A percentile compares a stretch with the other conserved stretches of the same genome.
phyloP scores from a whole-genome alignment of 306 rosid genomes.

The Cucumis sativus region DNA sequence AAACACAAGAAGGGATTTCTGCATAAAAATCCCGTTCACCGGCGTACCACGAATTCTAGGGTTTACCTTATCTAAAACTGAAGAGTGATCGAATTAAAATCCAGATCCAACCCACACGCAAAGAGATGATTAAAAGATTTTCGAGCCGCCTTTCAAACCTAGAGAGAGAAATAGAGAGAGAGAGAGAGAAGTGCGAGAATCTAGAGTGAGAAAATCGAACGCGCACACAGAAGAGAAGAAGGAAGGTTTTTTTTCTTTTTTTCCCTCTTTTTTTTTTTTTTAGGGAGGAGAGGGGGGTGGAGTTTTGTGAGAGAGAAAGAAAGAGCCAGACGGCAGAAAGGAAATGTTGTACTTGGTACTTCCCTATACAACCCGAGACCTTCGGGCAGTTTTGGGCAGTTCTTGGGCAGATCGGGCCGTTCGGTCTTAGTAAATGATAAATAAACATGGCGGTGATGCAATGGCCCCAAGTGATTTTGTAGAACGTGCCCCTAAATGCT shows the following conservation, averaged over 20 bases:
- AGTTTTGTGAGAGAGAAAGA: constrained; percentile 14
- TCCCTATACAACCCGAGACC: constrained; percentile 10
- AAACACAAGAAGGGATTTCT: constrained; percentile 3
- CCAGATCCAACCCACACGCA: constrained; percentile 19
- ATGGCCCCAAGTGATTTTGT: constrained; percentile 13
- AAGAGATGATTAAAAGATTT: constrained; percentile 11
- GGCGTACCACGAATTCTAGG: background rate
- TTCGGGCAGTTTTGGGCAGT: constrained; percentile 10
- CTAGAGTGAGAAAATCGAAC: constrained; percentile 19
- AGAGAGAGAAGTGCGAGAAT: constrained; percentile 11
- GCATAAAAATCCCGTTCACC: background rate
- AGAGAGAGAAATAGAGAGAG: constrained; percentile 4
- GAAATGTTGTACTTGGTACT: constrained; percentile 33
- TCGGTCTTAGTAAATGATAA: constrained; percentile 32
- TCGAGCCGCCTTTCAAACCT: constrained; percentile 26
- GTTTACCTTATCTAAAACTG: background rate
- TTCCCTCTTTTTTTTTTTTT: too few species aligned
- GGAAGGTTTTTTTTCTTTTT: too few species aligned
- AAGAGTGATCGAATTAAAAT: constrained; percentile 10
- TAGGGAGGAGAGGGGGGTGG: too few species aligned
- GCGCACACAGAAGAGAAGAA: constrained; percentile 13
- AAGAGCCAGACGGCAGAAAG: constrained; percentile 11
- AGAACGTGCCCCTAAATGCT: constrained; percentile 10
- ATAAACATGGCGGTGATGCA: constrained; percentile 15
- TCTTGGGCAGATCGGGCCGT: constrained; percentile 32